Conservation (phyloP, 1,284 basidiomycete species). For the Gastroboletus turbinatus region DNA sequence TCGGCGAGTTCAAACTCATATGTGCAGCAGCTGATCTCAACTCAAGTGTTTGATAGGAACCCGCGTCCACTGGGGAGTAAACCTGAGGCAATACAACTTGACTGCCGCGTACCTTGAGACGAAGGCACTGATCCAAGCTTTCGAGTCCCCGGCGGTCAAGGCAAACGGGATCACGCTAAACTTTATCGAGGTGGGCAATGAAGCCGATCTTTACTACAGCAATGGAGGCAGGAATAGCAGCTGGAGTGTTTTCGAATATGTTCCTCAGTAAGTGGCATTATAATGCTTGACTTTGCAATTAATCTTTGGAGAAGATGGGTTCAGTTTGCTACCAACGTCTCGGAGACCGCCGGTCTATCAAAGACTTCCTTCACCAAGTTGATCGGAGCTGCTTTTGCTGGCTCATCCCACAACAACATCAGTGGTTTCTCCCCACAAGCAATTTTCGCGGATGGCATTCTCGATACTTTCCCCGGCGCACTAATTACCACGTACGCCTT, state of each 20-base stretch:
- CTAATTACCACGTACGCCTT: constrained; percentile 37
- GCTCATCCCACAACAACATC: constrained; percentile 40
- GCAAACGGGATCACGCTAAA: constrained; percentile 50
- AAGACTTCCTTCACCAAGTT: constrained; percentile 43
- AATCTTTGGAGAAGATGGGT: constrained; percentile 32
- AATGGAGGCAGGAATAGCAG: constrained; percentile 47
- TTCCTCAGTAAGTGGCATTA: constrained; percentile 45
- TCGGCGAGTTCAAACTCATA: constrained; percentile 34
- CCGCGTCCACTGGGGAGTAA: constrained; percentile 70
- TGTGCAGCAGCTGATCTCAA: not conserved
- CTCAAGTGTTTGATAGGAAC: constrained; percentile 39
- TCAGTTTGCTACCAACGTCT: constrained; percentile 33
- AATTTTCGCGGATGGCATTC: constrained; percentile 44
- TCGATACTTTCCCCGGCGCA: constrained; percentile 39
- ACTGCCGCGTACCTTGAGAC: constrained; percentile 61
- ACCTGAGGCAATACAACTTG: constrained; percentile 55
- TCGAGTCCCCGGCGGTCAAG: constrained; percentile 43
- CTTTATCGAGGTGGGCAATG: constrained; percentile 63
- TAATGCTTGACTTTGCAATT: not conserved
- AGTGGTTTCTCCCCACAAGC: constrained; percentile 58
- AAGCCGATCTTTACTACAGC: constrained; percentile 57
- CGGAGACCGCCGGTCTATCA: constrained; percentile 24
- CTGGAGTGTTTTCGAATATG: constrained; percentile 52
- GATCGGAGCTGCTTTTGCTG: constrained; percentile 54
- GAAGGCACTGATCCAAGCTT: constrained; percentile 53